Base-by-base conservation (phyloP, 129 eudicot genomes). In the Flaveria linearis region DNA sequence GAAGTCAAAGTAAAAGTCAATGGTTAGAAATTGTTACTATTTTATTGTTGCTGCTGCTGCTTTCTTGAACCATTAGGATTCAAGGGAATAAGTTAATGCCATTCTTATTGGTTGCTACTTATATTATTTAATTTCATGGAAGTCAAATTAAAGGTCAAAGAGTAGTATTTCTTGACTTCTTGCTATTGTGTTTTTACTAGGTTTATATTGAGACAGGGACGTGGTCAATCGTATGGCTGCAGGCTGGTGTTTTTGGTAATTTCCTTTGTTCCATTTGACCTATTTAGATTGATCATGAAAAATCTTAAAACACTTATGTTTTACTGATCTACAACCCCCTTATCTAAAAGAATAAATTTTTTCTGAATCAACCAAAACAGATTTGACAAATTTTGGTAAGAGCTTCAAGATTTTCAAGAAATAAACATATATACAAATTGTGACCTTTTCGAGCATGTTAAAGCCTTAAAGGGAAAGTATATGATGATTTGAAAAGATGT, bases 11-110 rank as follows among this genome's bases (percentile, higher is more conserved):
- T 47, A 7, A 71, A 70, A 52, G 81, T 78, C 81, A 78, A 69
- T 43, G 77, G 53, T 1, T 70, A 58, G 71, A 47, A 42, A 50
- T 64, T 64, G 39, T 64, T 33, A 20, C 3, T 46, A 49, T 60
- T 41, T 25, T 22, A 5, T 42, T 45, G 56, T 63, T 63, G 62
- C 25, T 66, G 69, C 12, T 69, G 52, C 62, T 69, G 69, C 46
- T 69, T 26, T 57, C 33, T 68, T 56, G 81, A 76, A 76, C 80
- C 67, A 2, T 67, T 55, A 77, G 69, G 81, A 23, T 67, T 67
- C 30, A 52, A 36, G 43, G 47, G 75, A 57, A 77, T 67, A 58
- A 55, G 49, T 68, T 42, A 42, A 41, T 51, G 78, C 15, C 17
- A 60, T 45, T 58, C 25, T 71, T 56, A 17, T 62, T 39, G 39